Evolutionary conservation across 164 flowering plant species (phyloP), one percentile per base, ranked within the genome.

Genomic region (Nelumbo lutea): DNA sequence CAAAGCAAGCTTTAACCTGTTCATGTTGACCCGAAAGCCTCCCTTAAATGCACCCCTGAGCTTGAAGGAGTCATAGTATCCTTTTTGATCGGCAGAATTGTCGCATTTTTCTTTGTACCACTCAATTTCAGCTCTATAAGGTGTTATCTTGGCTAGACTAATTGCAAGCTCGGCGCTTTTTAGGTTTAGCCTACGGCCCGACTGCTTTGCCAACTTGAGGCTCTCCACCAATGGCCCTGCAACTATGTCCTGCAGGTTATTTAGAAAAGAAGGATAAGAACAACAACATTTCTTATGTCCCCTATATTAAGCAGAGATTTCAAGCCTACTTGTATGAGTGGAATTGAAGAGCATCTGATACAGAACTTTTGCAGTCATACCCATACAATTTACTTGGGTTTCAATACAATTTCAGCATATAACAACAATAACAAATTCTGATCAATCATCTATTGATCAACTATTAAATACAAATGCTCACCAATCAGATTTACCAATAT

Each of bases 61-160:
- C 75, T 86, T 89, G 82, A 87, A 91, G 10, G 88, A 69, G 65
- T 91, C 97, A 13, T 91, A 91, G 84, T 91, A 91, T 0, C 97
- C 92, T 80, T 83, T 57, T 58, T 82, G 85, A 43, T 86, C 80
- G 9, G 74, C 83, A 1, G 87, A 78, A 45, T 65, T 70, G n/a
- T 91, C 93, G 15, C 90, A 89, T 10, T 52, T 72, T n/a, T 79
- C 70, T 64, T 86, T 86, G 81, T 87, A 91, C 97, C 97, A 91
- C 65, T 91, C 88, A 39, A 91, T 84, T 66, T 91, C 80, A 8
- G 89, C 91, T 72, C 97, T 74, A 64, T 74, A 79, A 11, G 90
- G 90, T 0, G 70, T 74, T 15, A 80, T 52, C 64, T 81, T 79
- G 2, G 90, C 70, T n/a, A 89, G 77, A 9, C 62, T 62, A 10